A percentile compares a stretch with the other conserved stretches of the same genome.
Evolutionary conservation across 2,329 filamentous ascomycete species (phyloP).

Genomic region (Aspergillus latus): DNA sequence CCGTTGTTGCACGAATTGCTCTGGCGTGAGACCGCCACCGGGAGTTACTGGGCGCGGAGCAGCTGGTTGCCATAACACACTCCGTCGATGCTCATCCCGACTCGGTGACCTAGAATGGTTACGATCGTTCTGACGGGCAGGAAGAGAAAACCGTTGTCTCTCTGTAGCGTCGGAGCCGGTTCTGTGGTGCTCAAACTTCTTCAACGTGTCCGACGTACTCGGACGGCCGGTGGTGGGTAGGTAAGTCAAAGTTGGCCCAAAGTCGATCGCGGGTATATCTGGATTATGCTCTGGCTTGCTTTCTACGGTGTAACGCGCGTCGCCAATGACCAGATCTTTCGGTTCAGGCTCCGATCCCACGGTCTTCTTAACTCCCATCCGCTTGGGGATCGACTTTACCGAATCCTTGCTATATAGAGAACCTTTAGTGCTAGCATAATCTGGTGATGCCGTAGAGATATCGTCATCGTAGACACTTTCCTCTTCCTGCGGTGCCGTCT

Average conservation of each 20-base stretch:
- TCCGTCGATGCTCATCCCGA: conserved; percentile 59
- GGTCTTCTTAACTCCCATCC: conserved; percentile 77
- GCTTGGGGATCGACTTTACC: conserved; percentile 50
- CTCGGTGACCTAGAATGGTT: conserved; percentile 42
- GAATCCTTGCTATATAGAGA: conserved; percentile 50
- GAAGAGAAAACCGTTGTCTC: conserved; percentile 26
- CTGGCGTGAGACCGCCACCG: conserved; percentile 63
- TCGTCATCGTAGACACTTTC: conserved; percentile 59
- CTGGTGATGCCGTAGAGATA: conserved; percentile 65
- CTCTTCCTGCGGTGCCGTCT: conserved; percentile 32
- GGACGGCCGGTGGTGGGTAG: conserved; percentile 55
- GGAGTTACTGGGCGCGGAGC: conserved; percentile 49
- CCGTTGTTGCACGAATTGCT: conserved; percentile 81
- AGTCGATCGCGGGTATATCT: conserved; percentile 74
- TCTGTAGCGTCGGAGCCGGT: conserved; percentile 36
- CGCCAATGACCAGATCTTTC: conserved; percentile 48
- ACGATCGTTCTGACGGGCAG: conserved; percentile 30
- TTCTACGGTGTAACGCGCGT: conserved; percentile 45
- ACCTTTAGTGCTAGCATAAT: conserved; percentile 71
- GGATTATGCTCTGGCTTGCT: conserved; percentile 41
- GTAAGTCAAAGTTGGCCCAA: conserved; percentile 79
- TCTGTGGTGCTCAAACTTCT: conserved; percentile 32
- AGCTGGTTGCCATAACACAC: conserved; percentile 75
- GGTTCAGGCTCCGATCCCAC: conserved; percentile 59
- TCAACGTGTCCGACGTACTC: conserved; percentile 56